Evolutionary conservation across 345 rosid genomes (phyloP).

Genomic region (Tarenaya hassleriana): DNA sequence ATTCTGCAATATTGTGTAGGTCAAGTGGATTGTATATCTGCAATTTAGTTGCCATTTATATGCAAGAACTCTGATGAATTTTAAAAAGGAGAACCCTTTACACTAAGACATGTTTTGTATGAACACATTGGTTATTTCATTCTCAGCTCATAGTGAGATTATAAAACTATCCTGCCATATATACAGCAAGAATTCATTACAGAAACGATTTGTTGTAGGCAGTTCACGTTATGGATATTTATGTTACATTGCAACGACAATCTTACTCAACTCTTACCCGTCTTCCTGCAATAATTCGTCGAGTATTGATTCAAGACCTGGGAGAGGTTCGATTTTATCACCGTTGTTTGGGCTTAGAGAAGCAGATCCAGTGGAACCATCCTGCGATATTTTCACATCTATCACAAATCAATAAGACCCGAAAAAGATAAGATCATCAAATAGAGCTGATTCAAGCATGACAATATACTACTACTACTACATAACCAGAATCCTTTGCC

Average conservation of each 20-base stretch:
- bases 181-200: no score
- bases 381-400: constrained; percentile 35
- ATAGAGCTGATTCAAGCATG: neutral
- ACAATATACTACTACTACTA: neutral
- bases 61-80: no score
- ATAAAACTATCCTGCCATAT: no score
- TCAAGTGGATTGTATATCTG: neutral
- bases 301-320: constrained; percentile 67
- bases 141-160: no score
- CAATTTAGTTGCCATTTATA: no score
- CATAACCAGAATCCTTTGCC: constrained; percentile 15
- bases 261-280: constrained; percentile 95
- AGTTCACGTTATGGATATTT: no score
- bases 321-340: constrained; percentile 59
- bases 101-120: no score
- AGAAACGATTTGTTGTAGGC: no score
- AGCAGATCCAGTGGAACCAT: constrained; percentile 41
- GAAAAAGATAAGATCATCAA: no score
- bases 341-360: constrained; percentile 26
- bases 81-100: neutral
- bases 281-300: constrained; percentile 64
- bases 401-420: constrained; percentile 8
- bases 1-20: constrained; percentile 41
- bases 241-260: no score
- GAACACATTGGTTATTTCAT: no score